These are phyloP conservation scores for Zygoascus flipseniorum DNA, from an alignment of 805 yeast species.

Conservation along the genomic window DNA sequence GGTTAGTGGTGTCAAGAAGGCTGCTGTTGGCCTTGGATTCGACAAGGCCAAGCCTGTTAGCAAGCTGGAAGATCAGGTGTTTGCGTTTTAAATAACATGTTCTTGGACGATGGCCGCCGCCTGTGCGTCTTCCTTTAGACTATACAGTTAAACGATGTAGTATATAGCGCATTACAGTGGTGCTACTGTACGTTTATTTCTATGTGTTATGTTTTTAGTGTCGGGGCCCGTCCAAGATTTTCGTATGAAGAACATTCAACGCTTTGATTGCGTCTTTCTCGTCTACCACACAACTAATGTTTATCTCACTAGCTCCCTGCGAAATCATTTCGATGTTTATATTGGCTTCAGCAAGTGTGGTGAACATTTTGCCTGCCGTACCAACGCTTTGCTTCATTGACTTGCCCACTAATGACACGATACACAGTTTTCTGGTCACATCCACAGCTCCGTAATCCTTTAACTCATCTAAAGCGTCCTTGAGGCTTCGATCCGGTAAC, in stretches of 20 bases:
- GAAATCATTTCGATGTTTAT: conserved; percentile 96
- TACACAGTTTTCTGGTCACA: conserved; percentile 77
- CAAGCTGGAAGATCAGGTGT: conserved; percentile 51
- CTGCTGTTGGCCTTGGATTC: conserved; percentile 63
- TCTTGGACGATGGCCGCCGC: neutral
- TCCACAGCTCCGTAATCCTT: conserved; percentile 82
- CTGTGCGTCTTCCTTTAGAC: neutral
- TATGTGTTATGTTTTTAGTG: too few relatives aligned
- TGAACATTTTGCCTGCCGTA: conserved; percentile 95
- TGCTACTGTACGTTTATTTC: neutral
- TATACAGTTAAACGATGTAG: too few relatives aligned
- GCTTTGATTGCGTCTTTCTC: conserved; percentile 79
- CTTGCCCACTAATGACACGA: conserved; percentile 89
- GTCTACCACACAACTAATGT: conserved; percentile 89
- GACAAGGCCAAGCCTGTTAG: conserved; percentile 85
- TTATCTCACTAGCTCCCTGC: conserved; percentile 97
- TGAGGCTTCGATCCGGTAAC: conserved; percentile 52
- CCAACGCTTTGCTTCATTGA: conserved; percentile 97
- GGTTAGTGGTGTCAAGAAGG: conserved; percentile 77
- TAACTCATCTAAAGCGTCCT: conserved; percentile 70
- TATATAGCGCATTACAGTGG: neutral
- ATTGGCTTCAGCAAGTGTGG: conserved; percentile 81
- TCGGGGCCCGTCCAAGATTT: conserved; percentile 35
- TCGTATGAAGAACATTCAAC: conserved; percentile 73
- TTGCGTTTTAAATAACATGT: conserved; percentile 5